A percentile compares a stretch with the other conserved stretches of the same genome.
These are phyloP conservation scores for Fagopyrum homotropicum DNA, from an alignment of 148 eudicot species.

Conservation along the genomic window DNA sequence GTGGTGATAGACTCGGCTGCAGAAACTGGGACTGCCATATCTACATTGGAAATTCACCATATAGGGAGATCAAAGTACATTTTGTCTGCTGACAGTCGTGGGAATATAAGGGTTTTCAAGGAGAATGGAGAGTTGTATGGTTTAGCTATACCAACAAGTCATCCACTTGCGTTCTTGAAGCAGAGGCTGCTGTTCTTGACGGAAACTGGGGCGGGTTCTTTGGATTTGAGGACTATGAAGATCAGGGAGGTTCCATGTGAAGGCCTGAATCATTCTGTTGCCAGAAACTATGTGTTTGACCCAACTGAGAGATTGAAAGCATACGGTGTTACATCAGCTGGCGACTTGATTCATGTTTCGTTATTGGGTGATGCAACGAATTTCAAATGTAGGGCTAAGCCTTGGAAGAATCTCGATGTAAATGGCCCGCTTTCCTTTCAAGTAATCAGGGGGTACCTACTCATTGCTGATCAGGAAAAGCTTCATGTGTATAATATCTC, in stretches of 20 bases:
- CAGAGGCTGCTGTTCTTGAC: conserved; percentile 83
- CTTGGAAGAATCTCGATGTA: conserved; percentile 63
- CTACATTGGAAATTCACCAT: conserved; percentile 67
- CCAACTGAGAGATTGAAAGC: conserved; percentile 78
- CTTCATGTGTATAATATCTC: conserved; percentile 76
- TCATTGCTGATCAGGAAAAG: conserved; percentile 51
- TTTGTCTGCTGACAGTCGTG: conserved; percentile 49
- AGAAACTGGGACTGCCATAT: conserved; percentile 33
- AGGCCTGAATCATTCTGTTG: conserved; percentile 69
- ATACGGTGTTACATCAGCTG: conserved; percentile 74
- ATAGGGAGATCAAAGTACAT: conserved; percentile 75
- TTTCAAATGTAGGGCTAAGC: conserved; percentile 88
- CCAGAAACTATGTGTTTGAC: conserved; percentile 64
- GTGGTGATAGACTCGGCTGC: conserved; percentile 25
- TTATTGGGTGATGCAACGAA: conserved; percentile 75
- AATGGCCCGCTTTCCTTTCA: conserved; percentile 62
- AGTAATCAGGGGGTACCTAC: conserved; percentile 79
- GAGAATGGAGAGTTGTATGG: conserved; percentile 76
- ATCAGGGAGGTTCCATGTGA: conserved; percentile 73
- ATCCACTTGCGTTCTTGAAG: conserved; percentile 76
- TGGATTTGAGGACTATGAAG: conserved; percentile 92
- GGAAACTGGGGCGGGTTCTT: conserved; percentile 86
- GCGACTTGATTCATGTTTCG: conserved; percentile 69
- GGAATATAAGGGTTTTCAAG: conserved; percentile 60
- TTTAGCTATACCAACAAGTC: conserved; percentile 52